phyloP scores from a whole-genome alignment of 2,329 filamentous ascomycete genomes.

The Aureobasidium musti region DNA sequence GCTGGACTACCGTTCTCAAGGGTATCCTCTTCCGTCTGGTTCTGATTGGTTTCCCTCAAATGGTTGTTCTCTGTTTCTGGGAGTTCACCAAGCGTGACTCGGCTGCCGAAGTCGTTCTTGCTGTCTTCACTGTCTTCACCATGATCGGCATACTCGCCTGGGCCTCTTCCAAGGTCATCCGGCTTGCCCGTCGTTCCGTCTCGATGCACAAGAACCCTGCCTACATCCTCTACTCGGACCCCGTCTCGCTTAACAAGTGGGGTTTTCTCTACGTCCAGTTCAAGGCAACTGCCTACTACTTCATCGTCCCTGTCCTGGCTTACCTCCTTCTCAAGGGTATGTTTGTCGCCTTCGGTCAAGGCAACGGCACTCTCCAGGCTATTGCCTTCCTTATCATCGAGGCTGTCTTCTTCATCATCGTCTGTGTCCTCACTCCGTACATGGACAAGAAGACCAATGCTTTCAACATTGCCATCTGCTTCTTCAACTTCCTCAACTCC shows the following conservation, averaged over 20 bases:
- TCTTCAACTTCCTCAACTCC: conserved; percentile 85
- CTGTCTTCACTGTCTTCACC: conserved; percentile 83
- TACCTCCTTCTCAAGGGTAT: conserved; percentile 87
- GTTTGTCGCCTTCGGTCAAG: conserved; percentile 82
- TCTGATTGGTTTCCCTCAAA: conserved; percentile 88
- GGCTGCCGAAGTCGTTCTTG: conserved; percentile 79
- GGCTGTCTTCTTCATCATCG: conserved; percentile 71
- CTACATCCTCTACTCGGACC: conserved; percentile 95
- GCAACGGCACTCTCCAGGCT: conserved; percentile 70
- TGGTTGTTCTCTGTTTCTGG: conserved; percentile 89
- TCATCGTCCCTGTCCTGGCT: conserved; percentile 74
- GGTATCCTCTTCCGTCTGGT: conserved; percentile 86
- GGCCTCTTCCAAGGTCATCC: conserved; percentile 87
- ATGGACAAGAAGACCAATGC: conserved; percentile 99
- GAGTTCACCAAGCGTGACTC: conserved; percentile 87
- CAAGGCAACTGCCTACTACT: conserved; percentile 93
- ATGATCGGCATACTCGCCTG: conserved; percentile 76
- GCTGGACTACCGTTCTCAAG: conserved; percentile 89
- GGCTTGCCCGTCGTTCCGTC: conserved; percentile 84
- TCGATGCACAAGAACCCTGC: conserved; percentile 93
- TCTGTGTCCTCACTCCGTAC: conserved; percentile 83
- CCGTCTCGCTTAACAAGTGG: conserved; percentile 94
- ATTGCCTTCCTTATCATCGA: conserved; percentile 83
- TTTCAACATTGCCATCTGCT: conserved; percentile 91
- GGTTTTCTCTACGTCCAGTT: conserved; percentile 97